These are phyloP conservation scores for Jackrogersella multiformis DNA, from an alignment of 495 filamentous ascomycete genomes.

Conservation along the genomic window DNA sequence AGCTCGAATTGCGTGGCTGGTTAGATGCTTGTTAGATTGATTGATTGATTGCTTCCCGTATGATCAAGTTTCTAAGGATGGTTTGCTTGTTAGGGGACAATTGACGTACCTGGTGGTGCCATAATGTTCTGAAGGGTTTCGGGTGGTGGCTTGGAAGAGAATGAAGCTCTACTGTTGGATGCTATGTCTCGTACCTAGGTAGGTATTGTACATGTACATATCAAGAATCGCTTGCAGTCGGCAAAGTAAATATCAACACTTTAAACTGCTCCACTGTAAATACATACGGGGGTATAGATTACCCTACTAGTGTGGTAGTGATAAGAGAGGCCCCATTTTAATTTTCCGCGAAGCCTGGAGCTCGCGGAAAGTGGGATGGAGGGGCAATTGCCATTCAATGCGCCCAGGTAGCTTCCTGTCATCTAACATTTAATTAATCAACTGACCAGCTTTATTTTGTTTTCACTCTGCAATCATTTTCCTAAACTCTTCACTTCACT, in stretches of 20 bases:
- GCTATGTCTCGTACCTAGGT: too few species aligned
- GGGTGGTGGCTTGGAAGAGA: neutral
- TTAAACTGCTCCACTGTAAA: too few species aligned
- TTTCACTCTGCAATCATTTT: neutral
- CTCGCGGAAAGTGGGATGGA: constrained; percentile 34
- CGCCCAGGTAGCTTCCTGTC: neutral
- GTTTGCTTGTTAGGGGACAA: neutral
- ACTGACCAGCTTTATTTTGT: constrained; percentile 2
- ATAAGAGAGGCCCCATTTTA: constrained; percentile 37
- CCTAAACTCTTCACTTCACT: constrained; percentile 8
- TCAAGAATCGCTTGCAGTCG: neutral
- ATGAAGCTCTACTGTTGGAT: constrained; percentile 8
- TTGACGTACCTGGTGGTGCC: constrained; percentile 53
- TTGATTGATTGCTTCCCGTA: neutral
- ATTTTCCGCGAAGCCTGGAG: constrained; percentile 30
- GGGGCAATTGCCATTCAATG: constrained; percentile 34
- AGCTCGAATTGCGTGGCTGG: constrained; percentile 74
- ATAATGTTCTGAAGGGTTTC: constrained; percentile 10
- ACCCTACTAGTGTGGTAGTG: too few species aligned
- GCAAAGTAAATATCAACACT: constrained; percentile 39
- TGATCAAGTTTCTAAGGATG: neutral
- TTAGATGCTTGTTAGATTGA: constrained; percentile 27
- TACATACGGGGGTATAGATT: constrained; percentile 30
- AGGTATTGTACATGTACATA: too few species aligned
- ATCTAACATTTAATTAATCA: neutral